Conservation (phyloP, 2,329 filamentous ascomycete species). For the Hypoxylon sp. region DNA sequence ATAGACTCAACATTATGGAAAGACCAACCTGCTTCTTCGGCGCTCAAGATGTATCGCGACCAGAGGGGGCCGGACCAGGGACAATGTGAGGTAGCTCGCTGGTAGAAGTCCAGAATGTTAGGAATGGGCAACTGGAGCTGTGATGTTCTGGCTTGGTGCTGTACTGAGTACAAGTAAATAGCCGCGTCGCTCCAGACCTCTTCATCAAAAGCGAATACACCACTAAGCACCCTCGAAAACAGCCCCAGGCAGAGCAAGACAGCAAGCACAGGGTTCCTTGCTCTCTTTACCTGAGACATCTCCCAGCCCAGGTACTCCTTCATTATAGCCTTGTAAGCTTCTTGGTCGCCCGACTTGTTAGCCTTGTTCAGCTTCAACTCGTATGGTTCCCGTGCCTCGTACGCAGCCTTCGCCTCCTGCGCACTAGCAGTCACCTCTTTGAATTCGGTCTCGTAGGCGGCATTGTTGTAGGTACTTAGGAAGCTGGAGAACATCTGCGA, state of each 20-base stretch:
- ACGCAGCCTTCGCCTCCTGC: conserved; percentile 73
- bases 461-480: conserved; percentile 77
- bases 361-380: conserved; percentile 77
- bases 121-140: conserved; percentile 58
- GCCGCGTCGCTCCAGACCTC: conserved; percentile 87
- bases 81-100: conserved; percentile 89
- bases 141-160: conserved; percentile 59
- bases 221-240: conserved; percentile 81
- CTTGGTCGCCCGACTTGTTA: conserved; percentile 67
- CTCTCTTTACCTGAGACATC: conserved; percentile 71
- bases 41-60: conserved; percentile 88
- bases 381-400: conserved; percentile 75
- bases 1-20: conserved; percentile 89
- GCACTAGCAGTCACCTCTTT: conserved; percentile 75
- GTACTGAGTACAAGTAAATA: conserved; percentile 75
- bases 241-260: conserved; percentile 73
- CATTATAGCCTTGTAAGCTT: conserved; percentile 67
- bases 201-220: conserved; percentile 79
- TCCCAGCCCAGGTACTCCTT: conserved; percentile 90
- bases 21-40: conserved; percentile 81
- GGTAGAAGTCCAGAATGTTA: conserved; percentile 77
- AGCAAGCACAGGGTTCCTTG: conserved; percentile 61
- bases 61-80: conserved; percentile 93
- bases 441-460: conserved; percentile 83
- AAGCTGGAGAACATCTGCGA: conserved; percentile 82